Evolutionary conservation across 2,329 filamentous ascomycete species (phyloP), one percentile per base, ranked within the genome.

Genomic region (Diaporthe sp.): DNA sequence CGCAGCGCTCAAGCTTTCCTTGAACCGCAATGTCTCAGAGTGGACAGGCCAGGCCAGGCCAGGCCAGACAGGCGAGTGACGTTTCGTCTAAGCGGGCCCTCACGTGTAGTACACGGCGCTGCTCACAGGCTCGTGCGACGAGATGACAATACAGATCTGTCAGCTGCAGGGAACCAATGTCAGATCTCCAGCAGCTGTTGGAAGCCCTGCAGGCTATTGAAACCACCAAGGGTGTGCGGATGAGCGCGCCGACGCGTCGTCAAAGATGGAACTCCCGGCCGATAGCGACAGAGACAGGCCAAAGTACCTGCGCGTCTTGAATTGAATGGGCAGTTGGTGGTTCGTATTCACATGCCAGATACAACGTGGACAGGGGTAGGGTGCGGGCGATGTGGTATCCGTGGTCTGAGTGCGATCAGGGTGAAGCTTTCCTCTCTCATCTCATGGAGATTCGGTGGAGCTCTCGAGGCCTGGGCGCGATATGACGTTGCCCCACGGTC

Each of bases 401-500:
- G 12, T n/a, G 30, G 32, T 37, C 32, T 19, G 63, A 68, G 39
- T 53, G 47, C 32, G n/a, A 39, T 53, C 63, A 53, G 63, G 32
- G 32, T 68, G 63, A 53, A 30, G 63, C 63, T 51, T 27, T 39
- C 32, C 37, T 58, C 37, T 58, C 51, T 70, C 66, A 44, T 39
- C 25, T 37, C n/a, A 39, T 15, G 22, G 19, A 51, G 44, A 47
- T 39, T 61, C 37, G 37, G 47, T 39, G 22, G 44, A 27, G 30
- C 47, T 56, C 6, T 32, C 37, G 15, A n/a, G n/a, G 25, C 51
- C 56, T 44, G 27, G 51, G 30, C 66, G 22, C 53, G 44, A 53
- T 30, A 65, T 71, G 70, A 71, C 70, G 56, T 63, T 63, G 56
- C 63, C 63, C 63, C 69, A 71, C 35, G 30, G 13, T 15, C 42